A percentile compares a stretch with the other conserved stretches of the same genome.
Conservation (phyloP, 2,329 filamentous ascomycete species). For the Penicillium sp. region DNA sequence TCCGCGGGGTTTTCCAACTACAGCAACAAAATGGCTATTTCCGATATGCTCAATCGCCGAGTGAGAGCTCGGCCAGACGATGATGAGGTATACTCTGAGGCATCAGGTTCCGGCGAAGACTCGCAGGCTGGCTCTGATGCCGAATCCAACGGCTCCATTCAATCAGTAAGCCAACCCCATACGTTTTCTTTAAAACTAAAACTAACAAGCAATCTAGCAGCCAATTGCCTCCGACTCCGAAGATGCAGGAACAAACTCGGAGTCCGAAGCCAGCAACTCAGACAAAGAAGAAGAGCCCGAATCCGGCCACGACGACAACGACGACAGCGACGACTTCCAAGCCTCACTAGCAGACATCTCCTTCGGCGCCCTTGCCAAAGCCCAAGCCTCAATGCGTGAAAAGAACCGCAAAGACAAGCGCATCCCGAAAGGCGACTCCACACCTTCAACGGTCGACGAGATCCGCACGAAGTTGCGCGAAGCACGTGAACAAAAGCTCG, state of each 20-base stretch:
- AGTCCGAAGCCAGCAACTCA: slow-evolving; percentile 41
- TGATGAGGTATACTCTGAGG: slow-evolving; percentile 39
- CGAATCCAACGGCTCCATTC: slow-evolving; percentile 14
- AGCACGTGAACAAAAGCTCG: slow-evolving; percentile 35
- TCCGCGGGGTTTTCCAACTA: slow-evolving; percentile 9
- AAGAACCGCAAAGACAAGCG: slow-evolving; percentile 31
- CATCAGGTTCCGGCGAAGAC: slow-evolving; percentile 24
- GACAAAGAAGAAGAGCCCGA: slow-evolving; percentile 29
- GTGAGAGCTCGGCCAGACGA: slow-evolving; percentile 41
- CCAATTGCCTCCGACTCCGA: slow-evolving; percentile 5
- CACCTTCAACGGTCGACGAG: slow-evolving; percentile 32
- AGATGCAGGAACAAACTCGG: slow-evolving; percentile 28
- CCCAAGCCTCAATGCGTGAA: slow-evolving; percentile 65
- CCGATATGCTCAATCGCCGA: slow-evolving; percentile 42
- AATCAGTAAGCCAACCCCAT: slow-evolving; percentile 15
- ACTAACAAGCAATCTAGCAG: neutral
- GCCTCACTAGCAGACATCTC: slow-evolving; percentile 62
- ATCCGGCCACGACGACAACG: slow-evolving; percentile 31
- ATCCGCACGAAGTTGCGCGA: slow-evolving; percentile 43
- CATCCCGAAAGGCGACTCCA: slow-evolving; percentile 16
- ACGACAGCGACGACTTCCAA: slow-evolving; percentile 35
- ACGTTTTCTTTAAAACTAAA: neutral
- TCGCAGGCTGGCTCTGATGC: slow-evolving; percentile 20
- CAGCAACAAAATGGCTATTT: slow-evolving; percentile 34
- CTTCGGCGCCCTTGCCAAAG: slow-evolving; percentile 86